Conservation (phyloP, 2,329 filamentous ascomycete genomes). For the Fusarium siculi region DNA sequence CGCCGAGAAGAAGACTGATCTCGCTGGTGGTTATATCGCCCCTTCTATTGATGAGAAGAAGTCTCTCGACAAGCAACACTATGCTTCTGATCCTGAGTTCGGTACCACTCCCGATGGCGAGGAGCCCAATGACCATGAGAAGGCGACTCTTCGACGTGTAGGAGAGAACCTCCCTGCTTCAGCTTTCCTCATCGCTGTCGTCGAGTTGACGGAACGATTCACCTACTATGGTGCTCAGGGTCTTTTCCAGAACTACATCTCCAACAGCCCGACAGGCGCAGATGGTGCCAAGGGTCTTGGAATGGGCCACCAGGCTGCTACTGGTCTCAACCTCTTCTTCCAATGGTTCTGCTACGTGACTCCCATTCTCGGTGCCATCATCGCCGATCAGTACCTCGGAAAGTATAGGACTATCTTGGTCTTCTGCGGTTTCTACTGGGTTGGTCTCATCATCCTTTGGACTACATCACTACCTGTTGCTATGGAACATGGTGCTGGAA, state of each 20-base stretch:
- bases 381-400: slow-evolving; percentile 67
- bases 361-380: slow-evolving; percentile 62
- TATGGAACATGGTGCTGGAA: slow-evolving; percentile 52
- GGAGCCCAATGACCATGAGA: slow-evolving; percentile 64
- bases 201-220: slow-evolving; percentile 68
- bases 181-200: slow-evolving; percentile 66
- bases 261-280: slow-evolving; percentile 46
- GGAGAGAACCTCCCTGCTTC: slow-evolving; percentile 65
- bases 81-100: slow-evolving; percentile 41
- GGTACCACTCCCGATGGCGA: slow-evolving; percentile 56
- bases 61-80: slow-evolving; percentile 39
- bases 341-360: slow-evolving; percentile 61
- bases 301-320: slow-evolving; percentile 65
- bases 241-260: slow-evolving; percentile 67
- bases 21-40: slow-evolving; percentile 40
- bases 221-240: slow-evolving; percentile 66
- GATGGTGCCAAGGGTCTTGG: slow-evolving; percentile 62
- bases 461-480: slow-evolving; percentile 57
- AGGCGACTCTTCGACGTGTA: slow-evolving; percentile 60
- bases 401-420: slow-evolving; percentile 71
- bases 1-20: slow-evolving; percentile 37
- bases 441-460: slow-evolving; percentile 66
- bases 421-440: slow-evolving; percentile 67
- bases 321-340: slow-evolving; percentile 66
- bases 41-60: slow-evolving; percentile 40